phyloP scores from a whole-genome alignment of 2,329 filamentous ascomycete genomes.

The Cyphellophora attinorum region DNA sequence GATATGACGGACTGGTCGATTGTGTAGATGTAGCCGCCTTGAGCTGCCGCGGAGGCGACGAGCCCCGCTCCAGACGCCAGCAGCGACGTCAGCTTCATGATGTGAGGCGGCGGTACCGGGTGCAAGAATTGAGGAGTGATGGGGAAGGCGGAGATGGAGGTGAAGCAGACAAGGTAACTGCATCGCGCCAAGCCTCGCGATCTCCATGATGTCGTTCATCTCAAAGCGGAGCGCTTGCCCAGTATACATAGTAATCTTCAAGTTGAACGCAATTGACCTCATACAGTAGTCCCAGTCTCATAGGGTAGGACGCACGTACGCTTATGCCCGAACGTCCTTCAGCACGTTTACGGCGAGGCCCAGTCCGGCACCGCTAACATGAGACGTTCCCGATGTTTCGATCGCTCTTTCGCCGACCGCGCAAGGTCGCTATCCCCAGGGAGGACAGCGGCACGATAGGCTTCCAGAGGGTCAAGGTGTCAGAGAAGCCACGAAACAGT shows the following conservation, averaged over 20 bases:
- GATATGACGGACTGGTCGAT: constrained; percentile 13
- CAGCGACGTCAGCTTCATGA: constrained; percentile 1
- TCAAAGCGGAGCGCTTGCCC: too few species aligned
- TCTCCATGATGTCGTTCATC: too few species aligned
- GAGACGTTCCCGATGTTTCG: constrained; percentile 12
- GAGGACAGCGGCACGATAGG: constrained; percentile 11
- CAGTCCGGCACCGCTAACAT: constrained; percentile 6
- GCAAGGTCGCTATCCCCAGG: constrained; percentile 17
- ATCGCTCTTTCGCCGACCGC: constrained; percentile 16
- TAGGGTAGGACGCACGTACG: too few species aligned
- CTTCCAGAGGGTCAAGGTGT: constrained; percentile 15
- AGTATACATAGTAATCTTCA: too few species aligned
- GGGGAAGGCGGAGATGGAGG: neutral
- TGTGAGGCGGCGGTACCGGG: neutral
- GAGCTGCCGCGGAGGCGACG: neutral
- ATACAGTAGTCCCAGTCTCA: too few species aligned
- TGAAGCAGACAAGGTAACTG: too few species aligned
- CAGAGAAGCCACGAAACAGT: too few species aligned
- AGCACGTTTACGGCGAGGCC: neutral
- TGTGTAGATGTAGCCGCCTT: constrained; percentile 19
- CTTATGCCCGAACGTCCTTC: too few species aligned
- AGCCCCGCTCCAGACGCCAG: neutral
- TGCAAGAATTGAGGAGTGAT: neutral
- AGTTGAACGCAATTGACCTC: too few species aligned
- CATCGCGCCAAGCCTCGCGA: too few species aligned